Conservation (phyloP, 208 protist species). For the Trypanosoma scelopori region DNA sequence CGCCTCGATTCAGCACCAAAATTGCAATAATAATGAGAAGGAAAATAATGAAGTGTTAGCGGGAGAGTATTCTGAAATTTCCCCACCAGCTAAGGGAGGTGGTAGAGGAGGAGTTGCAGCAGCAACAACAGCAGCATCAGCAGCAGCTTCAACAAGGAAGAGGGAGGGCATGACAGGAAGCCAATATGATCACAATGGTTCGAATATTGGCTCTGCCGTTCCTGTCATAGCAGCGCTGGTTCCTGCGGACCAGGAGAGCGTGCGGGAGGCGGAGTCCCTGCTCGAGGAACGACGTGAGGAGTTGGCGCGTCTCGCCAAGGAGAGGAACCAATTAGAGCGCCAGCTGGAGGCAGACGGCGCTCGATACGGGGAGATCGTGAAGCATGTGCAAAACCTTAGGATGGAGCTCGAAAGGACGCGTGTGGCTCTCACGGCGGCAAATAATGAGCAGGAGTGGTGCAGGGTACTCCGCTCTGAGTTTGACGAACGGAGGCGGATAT, state of each 20-base stretch:
- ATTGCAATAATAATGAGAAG: neutral
- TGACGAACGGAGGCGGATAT: constrained; percentile 28
- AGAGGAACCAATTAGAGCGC: constrained; percentile 31
- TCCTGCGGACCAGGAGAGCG: constrained; percentile 37
- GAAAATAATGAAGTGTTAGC: neutral
- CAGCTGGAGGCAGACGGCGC: constrained; percentile 24
- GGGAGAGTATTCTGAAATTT: neutral
- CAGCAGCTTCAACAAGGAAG: too few relatives aligned
- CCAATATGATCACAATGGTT: neutral
- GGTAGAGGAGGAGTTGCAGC: too few relatives aligned
- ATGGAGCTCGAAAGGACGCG: constrained; percentile 35
- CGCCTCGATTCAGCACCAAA: neutral
- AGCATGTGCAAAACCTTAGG: constrained; percentile 43
- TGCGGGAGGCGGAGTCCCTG: constrained; percentile 42
- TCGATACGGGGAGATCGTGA: constrained; percentile 42
- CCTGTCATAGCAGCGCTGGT: constrained; percentile 31
- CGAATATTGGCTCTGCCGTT: neutral
- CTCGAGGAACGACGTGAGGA: constrained; percentile 29
- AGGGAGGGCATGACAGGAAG: too few relatives aligned
- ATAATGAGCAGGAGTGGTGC: constrained; percentile 27
- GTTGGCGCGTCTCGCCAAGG: constrained; percentile 16
- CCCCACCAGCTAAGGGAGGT: neutral
- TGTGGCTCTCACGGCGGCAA: constrained; percentile 18
- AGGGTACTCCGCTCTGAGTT: constrained; percentile 31
- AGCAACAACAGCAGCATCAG: neutral